These are phyloP conservation scores for Porcisia deanei DNA, from an alignment of 208 protist genomes.

Conservation along the genomic window DNA sequence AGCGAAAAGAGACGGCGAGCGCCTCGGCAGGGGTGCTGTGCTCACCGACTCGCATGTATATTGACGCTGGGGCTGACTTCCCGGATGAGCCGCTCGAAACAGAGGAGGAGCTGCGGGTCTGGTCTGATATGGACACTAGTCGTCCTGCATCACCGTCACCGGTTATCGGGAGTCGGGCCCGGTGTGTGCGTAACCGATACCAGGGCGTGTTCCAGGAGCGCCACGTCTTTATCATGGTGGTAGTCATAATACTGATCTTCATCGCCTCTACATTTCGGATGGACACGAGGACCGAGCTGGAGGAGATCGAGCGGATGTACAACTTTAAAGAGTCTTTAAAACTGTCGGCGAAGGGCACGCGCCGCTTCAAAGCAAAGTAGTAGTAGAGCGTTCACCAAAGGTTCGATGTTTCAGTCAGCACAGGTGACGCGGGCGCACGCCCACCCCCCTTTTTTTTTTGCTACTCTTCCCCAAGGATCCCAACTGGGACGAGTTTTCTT, in stretches of 20 bases:
- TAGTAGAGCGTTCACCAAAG: not conserved
- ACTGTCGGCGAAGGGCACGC: not conserved
- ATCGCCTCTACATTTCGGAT: slow-evolving; percentile 22
- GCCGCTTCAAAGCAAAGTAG: not conserved
- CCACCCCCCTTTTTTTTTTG: not conserved
- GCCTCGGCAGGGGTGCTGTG: not conserved
- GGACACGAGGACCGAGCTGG: slow-evolving; percentile 28
- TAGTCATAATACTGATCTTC: slow-evolving; percentile 21
- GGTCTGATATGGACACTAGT: slow-evolving; percentile 22
- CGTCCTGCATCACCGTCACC: slow-evolving; percentile 18
- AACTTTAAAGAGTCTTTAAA: slow-evolving; percentile 13
- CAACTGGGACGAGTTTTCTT: not conserved
- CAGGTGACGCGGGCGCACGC: too few relatives aligned
- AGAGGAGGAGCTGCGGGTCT: slow-evolving; percentile 28
- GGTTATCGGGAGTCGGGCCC: not conserved
- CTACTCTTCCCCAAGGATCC: not conserved
- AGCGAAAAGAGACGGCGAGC: slow-evolving; percentile 26
- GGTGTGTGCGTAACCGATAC: slow-evolving; percentile 19
- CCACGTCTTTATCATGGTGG: slow-evolving; percentile 17
- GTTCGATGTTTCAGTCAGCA: too few relatives aligned
- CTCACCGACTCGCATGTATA: slow-evolving; percentile 6
- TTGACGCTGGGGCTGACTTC: slow-evolving; percentile 6
- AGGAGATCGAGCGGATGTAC: slow-evolving; percentile 36
- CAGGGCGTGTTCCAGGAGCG: slow-evolving; percentile 30
- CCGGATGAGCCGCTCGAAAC: slow-evolving; percentile 22